Evolutionary conservation across 495 filamentous ascomycete genomes (phyloP).

Genomic region (Xylaria acuta): DNA sequence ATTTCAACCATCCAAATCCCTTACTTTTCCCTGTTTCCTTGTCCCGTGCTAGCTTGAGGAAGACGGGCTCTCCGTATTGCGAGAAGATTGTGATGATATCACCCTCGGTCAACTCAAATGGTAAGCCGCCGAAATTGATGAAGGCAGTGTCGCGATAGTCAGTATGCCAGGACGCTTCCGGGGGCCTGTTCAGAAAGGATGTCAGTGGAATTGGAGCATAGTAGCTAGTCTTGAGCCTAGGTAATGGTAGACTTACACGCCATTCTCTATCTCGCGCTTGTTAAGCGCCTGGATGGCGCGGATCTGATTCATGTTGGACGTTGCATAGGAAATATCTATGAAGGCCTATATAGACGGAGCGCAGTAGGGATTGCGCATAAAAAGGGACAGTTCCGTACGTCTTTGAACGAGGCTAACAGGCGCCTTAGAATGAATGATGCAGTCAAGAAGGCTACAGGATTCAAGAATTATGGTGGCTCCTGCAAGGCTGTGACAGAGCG

Average conservation of each 20-base stretch:
- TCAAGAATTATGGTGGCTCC: constrained; percentile 6
- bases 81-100: constrained; percentile 97
- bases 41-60: constrained; percentile 88
- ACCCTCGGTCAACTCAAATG: constrained; percentile 92
- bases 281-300: constrained; percentile 91
- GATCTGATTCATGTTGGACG: constrained; percentile 80
- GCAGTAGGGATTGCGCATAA: background rate
- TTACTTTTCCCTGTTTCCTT: constrained; percentile 94
- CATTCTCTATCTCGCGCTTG: constrained; percentile 91
- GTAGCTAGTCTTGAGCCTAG: background rate
- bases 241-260: constrained; percentile 60
- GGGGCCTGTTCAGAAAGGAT: constrained; percentile 54
- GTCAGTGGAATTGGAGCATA: constrained; percentile 7
- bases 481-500: constrained; percentile 12
- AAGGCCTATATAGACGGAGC: background rate
- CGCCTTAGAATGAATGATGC: background rate
- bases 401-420: background rate
- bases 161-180: constrained; percentile 93
- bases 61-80: constrained; percentile 92
- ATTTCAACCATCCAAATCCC: constrained; percentile 95
- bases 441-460: background rate
- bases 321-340: constrained; percentile 9
- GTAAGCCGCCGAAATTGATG: constrained; percentile 93
- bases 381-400: background rate
- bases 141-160: constrained; percentile 98